Conservation (phyloP, 768 basidiomycete genomes). For the Coprinellus aureogranulatus region DNA sequence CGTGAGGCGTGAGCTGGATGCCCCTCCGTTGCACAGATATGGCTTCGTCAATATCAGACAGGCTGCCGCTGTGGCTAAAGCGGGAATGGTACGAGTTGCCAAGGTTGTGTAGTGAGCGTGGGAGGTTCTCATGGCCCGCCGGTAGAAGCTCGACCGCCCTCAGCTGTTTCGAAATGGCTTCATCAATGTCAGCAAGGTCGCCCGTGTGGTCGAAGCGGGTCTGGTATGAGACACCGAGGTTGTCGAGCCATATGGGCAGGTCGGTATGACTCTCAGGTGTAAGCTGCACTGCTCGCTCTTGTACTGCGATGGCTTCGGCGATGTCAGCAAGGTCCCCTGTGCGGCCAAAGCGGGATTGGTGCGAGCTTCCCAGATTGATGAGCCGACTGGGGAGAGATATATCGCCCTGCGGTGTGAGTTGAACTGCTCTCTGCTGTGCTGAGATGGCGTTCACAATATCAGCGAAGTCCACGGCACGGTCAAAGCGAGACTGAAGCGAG, state of each 20-base stretch:
- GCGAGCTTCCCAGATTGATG: not conserved
- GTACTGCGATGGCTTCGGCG: not conserved
- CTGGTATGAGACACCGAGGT: not conserved
- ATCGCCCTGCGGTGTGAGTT: not conserved
- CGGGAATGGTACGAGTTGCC: too few relatives aligned
- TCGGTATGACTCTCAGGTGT: not conserved
- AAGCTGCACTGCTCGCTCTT: not conserved
- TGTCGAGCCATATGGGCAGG: not conserved
- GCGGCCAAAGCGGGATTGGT: not conserved
- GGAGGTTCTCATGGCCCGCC: not conserved
- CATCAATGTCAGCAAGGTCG: not conserved
- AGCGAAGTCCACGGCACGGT: not conserved
- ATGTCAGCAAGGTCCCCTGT: not conserved
- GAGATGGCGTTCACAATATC: not conserved
- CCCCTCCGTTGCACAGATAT: not conserved
- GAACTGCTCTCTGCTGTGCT: not conserved
- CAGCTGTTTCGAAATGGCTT: not conserved
- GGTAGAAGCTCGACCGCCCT: not conserved
- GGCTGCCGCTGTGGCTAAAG: too few relatives aligned
- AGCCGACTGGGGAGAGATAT: not conserved
- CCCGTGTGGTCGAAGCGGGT: not conserved
- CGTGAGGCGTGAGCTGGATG: not conserved
- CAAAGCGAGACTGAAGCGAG: not conserved
- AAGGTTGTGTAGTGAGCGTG: not conserved
- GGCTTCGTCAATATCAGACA: too few relatives aligned